These are phyloP conservation scores for Termitomyces sp. DNA, from an alignment of 1,284 basidiomycete genomes.

Conservation along the genomic window DNA sequence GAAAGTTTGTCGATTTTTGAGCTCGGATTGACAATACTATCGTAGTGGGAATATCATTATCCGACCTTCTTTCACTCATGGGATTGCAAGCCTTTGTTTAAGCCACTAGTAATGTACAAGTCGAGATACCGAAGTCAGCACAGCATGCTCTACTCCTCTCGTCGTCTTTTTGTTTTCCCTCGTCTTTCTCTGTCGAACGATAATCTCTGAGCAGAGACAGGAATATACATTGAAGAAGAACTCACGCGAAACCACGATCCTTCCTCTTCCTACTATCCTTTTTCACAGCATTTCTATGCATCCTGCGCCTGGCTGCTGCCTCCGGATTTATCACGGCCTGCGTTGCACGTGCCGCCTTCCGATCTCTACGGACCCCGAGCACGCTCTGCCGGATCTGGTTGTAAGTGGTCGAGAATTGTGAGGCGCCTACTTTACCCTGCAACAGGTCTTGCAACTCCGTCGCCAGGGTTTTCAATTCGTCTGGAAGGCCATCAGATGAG, in stretches of 20 bases:
- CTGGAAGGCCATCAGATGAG: constrained; percentile 34
- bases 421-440: constrained; percentile 81
- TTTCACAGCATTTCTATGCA: constrained; percentile 63
- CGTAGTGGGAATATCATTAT: too few relatives aligned
- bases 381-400: constrained; percentile 74
- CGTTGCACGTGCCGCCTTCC: constrained; percentile 63
- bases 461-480: constrained; percentile 79
- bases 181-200: constrained; percentile 30
- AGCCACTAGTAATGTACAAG: background rate
- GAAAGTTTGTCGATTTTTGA: too few relatives aligned
- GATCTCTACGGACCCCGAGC: constrained; percentile 63
- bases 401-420: constrained; percentile 76
- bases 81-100: too few relatives aligned
- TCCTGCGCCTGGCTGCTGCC: constrained; percentile 70
- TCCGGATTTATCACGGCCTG: constrained; percentile 72
- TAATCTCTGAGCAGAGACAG: background rate
- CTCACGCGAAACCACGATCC: constrained; percentile 54
- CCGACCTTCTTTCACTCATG: too few relatives aligned
- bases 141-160: constrained; percentile 20
- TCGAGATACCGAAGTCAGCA: background rate
- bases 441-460: constrained; percentile 87
- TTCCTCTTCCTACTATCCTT: constrained; percentile 84
- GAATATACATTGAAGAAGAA: constrained; percentile 5
- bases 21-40: too few relatives aligned
- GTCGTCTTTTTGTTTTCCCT: constrained; percentile 32